These are phyloP conservation scores for Fusarium sp. DNA, from an alignment of 2,329 filamentous ascomycete genomes.

Conservation along the genomic window DNA sequence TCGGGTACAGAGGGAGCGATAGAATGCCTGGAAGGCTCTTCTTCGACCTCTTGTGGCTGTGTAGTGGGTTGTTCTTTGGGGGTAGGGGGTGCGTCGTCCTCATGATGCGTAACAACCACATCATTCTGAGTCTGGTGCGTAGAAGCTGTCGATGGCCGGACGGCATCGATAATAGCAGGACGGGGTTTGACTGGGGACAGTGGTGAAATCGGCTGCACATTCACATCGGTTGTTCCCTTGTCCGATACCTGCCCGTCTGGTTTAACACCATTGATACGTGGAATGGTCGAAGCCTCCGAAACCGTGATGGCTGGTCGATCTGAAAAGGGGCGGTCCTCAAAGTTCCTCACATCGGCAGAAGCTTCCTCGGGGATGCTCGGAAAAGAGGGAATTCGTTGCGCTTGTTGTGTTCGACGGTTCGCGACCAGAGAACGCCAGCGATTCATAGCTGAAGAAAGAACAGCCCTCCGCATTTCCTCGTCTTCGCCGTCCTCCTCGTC, in stretches of 20 bases:
- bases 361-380: conserved; percentile 28
- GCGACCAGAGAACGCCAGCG: conserved; percentile 41
- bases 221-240: conserved; percentile 12
- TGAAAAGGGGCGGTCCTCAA: conserved; percentile 21
- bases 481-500: conserved; percentile 29
- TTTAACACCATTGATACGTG: conserved; percentile 22
- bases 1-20: background rate
- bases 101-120: conserved; percentile 1
- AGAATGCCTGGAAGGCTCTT: background rate
- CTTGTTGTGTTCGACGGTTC: conserved; percentile 18
- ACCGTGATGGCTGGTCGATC: conserved; percentile 13
- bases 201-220: conserved; percentile 5
- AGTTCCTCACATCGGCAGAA: conserved; percentile 21
- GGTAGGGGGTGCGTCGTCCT: conserved; percentile 1
- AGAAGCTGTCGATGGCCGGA: conserved; percentile 16
- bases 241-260: conserved; percentile 1
- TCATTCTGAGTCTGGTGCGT: conserved; percentile 9
- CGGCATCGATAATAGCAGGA: conserved; percentile 12
- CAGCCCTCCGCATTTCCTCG: conserved; percentile 33
- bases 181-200: conserved; percentile 25
- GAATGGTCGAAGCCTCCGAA: background rate
- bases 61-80: conserved; percentile 1
- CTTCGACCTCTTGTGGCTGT: conserved; percentile 1
- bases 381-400: conserved; percentile 22
- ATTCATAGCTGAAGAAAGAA: conserved; percentile 38